A percentile compares a stretch with the other conserved stretches of the same genome.
These are phyloP conservation scores for Tuber umbilicatum DNA, from an alignment of 495 filamentous ascomycete species.

Conservation along the genomic window DNA sequence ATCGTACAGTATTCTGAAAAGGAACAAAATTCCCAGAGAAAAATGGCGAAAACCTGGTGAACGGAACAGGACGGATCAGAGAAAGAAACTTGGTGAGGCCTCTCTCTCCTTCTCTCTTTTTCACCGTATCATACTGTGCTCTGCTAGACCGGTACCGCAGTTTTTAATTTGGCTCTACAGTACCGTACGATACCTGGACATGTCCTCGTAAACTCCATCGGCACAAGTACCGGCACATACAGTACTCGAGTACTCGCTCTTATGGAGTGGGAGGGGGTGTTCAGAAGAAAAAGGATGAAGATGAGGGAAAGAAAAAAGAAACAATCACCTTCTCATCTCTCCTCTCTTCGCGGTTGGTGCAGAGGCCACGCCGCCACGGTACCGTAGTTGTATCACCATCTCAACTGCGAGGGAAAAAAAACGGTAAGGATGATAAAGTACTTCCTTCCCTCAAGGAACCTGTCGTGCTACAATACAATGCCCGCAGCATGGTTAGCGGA, in stretches of 20 bases:
- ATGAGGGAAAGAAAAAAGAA: neutral
- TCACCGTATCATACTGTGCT: neutral
- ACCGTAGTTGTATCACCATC: neutral
- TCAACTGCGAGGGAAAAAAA: neutral
- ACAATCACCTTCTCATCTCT: neutral
- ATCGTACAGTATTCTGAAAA: neutral
- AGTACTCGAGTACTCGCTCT: neutral
- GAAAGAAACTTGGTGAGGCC: neutral
- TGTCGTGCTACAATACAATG: neutral
- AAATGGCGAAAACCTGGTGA: conserved; percentile 26
- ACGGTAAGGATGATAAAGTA: neutral
- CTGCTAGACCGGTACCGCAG: neutral
- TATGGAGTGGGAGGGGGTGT: neutral
- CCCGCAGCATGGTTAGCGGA: neutral
- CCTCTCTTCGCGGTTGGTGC: neutral
- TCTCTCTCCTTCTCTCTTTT: neutral
- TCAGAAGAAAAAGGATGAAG: neutral
- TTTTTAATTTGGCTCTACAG: neutral
- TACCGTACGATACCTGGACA: neutral
- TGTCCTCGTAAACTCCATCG: neutral
- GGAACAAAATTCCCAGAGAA: conserved; percentile 7
- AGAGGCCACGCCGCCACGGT: neutral
- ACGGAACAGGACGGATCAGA: conserved; percentile 14
- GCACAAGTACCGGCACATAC: neutral
- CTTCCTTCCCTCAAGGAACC: neutral